These are phyloP conservation scores for Blastocystis sp. DNA, from an alignment of 352 stramenopile genomes.

Conservation along the genomic window DNA sequence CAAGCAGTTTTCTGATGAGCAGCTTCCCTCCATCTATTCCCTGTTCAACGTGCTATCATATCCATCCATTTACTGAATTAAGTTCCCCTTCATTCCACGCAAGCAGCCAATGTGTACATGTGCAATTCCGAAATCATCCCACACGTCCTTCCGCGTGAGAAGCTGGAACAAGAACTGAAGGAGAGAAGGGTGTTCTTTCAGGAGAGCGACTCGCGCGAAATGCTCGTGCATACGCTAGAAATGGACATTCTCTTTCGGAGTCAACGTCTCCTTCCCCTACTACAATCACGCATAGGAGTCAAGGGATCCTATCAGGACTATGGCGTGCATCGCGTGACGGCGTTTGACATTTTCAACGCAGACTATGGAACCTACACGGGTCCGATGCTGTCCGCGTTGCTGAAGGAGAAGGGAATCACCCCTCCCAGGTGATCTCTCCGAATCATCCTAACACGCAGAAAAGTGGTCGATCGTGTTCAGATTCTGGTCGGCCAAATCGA, in stretches of 20 bases:
- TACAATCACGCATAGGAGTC: not conserved
- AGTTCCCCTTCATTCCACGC: not conserved
- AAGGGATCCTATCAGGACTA: not conserved
- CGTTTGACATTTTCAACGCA: conserved; percentile 23
- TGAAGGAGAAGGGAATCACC: conserved; percentile 22
- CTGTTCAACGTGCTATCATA: conserved; percentile 10
- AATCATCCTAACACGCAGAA: not conserved
- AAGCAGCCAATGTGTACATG: conserved; percentile 16
- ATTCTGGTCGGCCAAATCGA: not conserved
- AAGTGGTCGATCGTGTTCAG: conserved; percentile 7
- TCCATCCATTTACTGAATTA: not conserved
- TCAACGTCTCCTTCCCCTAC: not conserved
- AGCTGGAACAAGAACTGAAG: not conserved
- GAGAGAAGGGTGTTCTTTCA: conserved; percentile 9
- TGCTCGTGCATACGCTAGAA: conserved; percentile 4
- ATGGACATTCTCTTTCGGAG: conserved; percentile 8
- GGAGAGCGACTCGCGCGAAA: not conserved
- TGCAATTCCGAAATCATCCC: not conserved
- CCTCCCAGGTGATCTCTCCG: not conserved
- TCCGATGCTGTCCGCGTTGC: not conserved
- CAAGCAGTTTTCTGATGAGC: not conserved
- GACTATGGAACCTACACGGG: not conserved
- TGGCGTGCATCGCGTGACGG: not conserved
- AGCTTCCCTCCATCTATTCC: no score
- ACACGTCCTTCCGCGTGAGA: not conserved